Percentiles rank a stretch among this genome's conserved stretches.
Conservation (phyloP, 2,329 filamentous ascomycete genomes). For the Alternaria viburni region DNA sequence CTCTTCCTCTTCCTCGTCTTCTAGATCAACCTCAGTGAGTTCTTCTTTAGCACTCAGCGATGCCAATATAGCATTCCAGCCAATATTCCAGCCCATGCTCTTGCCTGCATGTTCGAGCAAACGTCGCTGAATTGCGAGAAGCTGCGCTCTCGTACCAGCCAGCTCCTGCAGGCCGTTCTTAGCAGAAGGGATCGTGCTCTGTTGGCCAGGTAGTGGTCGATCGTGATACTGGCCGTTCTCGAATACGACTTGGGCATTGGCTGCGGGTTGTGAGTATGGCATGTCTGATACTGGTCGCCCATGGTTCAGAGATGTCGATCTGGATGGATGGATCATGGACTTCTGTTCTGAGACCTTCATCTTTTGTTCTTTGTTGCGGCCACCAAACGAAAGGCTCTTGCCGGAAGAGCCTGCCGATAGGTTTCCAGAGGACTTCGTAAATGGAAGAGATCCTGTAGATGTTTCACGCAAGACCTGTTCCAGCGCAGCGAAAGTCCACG, state of each 20-base stretch:
- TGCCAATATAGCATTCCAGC: conserved; percentile 64
- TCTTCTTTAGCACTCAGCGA: conserved; percentile 31
- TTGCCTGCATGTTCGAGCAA: conserved; percentile 77
- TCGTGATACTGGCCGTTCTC: conserved; percentile 49
- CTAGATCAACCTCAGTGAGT: conserved; percentile 49
- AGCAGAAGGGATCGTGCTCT: conserved; percentile 26
- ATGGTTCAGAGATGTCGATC: conserved; percentile 65
- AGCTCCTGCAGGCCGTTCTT: conserved; percentile 77
- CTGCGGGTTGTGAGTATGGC: conserved; percentile 39
- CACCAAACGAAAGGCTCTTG: conserved; percentile 59
- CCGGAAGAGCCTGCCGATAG: conserved; percentile 36
- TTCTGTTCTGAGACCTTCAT: conserved; percentile 70
- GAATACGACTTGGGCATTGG: conserved; percentile 44
- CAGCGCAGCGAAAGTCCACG: conserved; percentile 77
- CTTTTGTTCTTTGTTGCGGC: conserved; percentile 64
- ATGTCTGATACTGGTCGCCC: conserved; percentile 41
- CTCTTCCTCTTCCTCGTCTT: conserved; percentile 29
- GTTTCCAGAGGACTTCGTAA: conserved; percentile 54
- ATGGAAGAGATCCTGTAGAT: conserved; percentile 69
- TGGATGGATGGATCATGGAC: conserved; percentile 72
- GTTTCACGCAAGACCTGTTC: conserved; percentile 81
- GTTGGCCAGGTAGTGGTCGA: conserved; percentile 29
- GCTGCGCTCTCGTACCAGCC: conserved; percentile 80
- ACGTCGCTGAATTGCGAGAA: conserved; percentile 80
- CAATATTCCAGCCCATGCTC: conserved; percentile 75